Conservation (phyloP, 1,284 basidiomycete genomes). For the Cryptococcus sp. region DNA sequence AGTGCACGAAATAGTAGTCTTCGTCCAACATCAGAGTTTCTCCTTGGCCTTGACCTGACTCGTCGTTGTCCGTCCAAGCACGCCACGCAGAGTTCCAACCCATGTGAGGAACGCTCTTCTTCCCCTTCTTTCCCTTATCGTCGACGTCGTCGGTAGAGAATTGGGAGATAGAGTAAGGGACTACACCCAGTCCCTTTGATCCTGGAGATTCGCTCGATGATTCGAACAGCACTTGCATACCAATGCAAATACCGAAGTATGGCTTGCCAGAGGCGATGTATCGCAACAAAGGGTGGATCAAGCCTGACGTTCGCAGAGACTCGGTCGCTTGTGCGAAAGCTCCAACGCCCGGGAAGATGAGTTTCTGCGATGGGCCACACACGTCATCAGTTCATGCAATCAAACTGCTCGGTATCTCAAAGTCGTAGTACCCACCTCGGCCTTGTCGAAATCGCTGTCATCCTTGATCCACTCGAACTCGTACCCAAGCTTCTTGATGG, state of each 20-base stretch:
- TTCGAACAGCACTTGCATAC: slow-evolving; percentile 91
- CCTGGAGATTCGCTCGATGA: slow-evolving; percentile 69
- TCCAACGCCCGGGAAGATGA: slow-evolving; percentile 98
- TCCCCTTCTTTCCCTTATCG: slow-evolving; percentile 51
- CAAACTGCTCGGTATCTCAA: too few relatives aligned
- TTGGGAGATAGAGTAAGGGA: slow-evolving; percentile 52
- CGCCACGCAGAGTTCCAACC: slow-evolving; percentile 81
- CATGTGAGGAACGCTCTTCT: slow-evolving; percentile 97
- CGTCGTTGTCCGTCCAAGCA: slow-evolving; percentile 28
- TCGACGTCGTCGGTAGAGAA: slow-evolving; percentile 43
- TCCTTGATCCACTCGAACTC: slow-evolving; percentile 86
- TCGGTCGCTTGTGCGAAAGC: slow-evolving; percentile 86
- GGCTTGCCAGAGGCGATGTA: slow-evolving; percentile 90
- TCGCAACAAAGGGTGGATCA: slow-evolving; percentile 74
- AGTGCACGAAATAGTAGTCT: slow-evolving; percentile 97
- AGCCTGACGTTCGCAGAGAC: slow-evolving; percentile 71
- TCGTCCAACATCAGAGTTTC: slow-evolving; percentile 57
- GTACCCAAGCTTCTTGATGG: slow-evolving; percentile 82
- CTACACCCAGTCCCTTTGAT: slow-evolving; percentile 52
- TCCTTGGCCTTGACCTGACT: neutral
- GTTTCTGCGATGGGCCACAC: slow-evolving; percentile 66
- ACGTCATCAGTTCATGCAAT: too few relatives aligned
- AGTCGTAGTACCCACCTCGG: slow-evolving; percentile 66
- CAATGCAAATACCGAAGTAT: slow-evolving; percentile 98
- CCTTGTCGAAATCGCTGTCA: slow-evolving; percentile 82